Base-by-base conservation (phyloP, 495 filamentous ascomycete species). In the Daldinia childiae region DNA sequence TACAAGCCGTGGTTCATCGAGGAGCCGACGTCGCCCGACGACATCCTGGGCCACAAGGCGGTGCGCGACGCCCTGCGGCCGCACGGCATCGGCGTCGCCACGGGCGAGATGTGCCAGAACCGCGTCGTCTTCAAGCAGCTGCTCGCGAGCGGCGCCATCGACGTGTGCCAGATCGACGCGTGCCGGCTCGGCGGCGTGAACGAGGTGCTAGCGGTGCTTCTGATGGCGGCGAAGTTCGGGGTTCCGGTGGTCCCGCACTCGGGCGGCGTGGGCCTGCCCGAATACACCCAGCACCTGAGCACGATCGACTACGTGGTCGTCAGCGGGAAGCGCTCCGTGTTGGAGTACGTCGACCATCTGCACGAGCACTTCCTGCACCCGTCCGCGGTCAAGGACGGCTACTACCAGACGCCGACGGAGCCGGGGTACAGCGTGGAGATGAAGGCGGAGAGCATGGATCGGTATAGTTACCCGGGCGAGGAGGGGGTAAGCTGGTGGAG, bases 1-100 rank as follows among this genome's bases (percentile, higher is more conserved):
- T 97, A 92, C 85, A 90, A 90, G 83, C 94, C 94, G 48, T 97
- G 94, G 94, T 97, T 97, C 82, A 97, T 97, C 73, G 94, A 97
- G 81, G 94, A 97, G 85, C 94, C 94, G n/a, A 97, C 94, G 48
- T 93, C 90, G 45, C 94, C 94, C 14, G 94, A 97, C 74, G 94
- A 97, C 81, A 89, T 97, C 62, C 89, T 94, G 48, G 94, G 94
- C 39, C 94, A 97, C 84, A 90, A 90, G 59, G 90, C 91, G 5
- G 90, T 97, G 73, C 87, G 91, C 26, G 90, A 93, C 62, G 94
- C 93, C 1, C 86, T 97, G 11, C 82, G 83, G 27, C 91, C 90
- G 1, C 79, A 89, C 76, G 89, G 89, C 64, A 90, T 97, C 72
- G 92, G 92, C 51, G 94, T 97, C 21, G 94, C 94, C 15, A 97